A percentile compares a stretch with the other conserved stretches of the same genome.
Evolutionary conservation across 1,284 basidiomycete species (phyloP).

Genomic region (Sphaerobolus stellatus): DNA sequence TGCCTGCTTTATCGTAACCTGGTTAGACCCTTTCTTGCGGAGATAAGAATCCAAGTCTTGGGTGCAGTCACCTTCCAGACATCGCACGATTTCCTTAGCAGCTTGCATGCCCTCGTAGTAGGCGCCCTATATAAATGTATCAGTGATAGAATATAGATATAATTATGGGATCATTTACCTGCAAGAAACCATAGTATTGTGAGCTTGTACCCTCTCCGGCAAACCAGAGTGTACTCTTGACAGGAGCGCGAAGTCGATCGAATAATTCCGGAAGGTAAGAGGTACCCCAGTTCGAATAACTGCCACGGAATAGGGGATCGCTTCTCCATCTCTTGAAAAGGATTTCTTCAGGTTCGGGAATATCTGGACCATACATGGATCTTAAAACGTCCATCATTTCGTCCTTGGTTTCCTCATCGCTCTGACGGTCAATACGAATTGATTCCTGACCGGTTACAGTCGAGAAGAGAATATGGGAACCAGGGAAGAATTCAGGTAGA

Average conservation of each 20-base stretch:
- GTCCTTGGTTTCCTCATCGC: constrained; percentile 2
- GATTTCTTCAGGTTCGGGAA: constrained; percentile 4
- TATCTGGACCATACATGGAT: constrained; percentile 10
- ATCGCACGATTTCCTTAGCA: not conserved
- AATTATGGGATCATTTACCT: not conserved
- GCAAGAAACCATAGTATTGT: constrained; percentile 11
- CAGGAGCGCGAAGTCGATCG: constrained; percentile 6
- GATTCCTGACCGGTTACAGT: constrained; percentile 12
- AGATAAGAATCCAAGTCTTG: too few relatives aligned
- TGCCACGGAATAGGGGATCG: constrained; percentile 12
- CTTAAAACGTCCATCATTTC: constrained; percentile 12
- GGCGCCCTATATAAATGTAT: not conserved
- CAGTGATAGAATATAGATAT: not conserved
- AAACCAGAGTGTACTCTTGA: constrained; percentile 9
- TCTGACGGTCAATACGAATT: constrained; percentile 2
- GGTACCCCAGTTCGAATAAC: constrained; percentile 14
- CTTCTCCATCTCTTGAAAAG: constrained; percentile 9
- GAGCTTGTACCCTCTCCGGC: constrained; percentile 12
- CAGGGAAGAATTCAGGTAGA: constrained; percentile 6
- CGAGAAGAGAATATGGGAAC: constrained; percentile 4
- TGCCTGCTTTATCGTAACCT: too few relatives aligned
- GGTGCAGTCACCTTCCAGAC: not conserved
- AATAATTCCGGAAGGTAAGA: constrained; percentile 8
- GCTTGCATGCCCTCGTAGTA: constrained; percentile 7
- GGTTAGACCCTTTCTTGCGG: too few relatives aligned